Evolutionary conservation across 75 land plant species (phyloP), one percentile per base, ranked within the genome.

Genomic region (Chamaecyparis obtusa): DNA sequence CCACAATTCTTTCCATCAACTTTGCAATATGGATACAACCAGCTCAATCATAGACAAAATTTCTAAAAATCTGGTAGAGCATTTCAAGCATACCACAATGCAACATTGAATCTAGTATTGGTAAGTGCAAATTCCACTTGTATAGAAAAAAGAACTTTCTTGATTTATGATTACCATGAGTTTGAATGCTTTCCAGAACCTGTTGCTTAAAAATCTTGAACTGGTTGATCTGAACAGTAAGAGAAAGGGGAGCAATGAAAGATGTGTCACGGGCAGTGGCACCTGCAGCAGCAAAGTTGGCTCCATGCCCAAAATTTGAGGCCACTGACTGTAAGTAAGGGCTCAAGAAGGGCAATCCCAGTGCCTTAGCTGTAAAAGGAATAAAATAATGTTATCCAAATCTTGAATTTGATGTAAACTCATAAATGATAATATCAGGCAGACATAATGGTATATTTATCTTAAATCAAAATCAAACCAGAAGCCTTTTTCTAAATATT

Each of bases 251-350:
- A 19, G 89, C 88, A 37, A 88, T 88, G 88, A 88, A 88, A 36
- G 21, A 43, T n/a, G 60, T 56, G 14, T 39, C 83, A 5, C 88
- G 60, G 10, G 30, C 85, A 24, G 95, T 91, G 41, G 95, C 90
- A 74, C 95, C 95, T 41, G 93, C 93, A 0, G 92, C 92, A 0
- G 95, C 95, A 80, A 95, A 95, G 76, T 95, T 95, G 24, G 94
- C 96, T 57, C 96, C 94, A 83, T 92, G 93, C 30, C 87, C 76
- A 90, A 88, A 95, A 84, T 91, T 92, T 17, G 96, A 71, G 32
- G 92, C 95, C 33, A 95, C 60, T 1, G 95, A 91, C 37, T 94
- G 74, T 85, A 95, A 76, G 76, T 91, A 93, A 1, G 95, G 90
- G 85, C 84, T 88, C 85, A 93, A 69, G 46, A 88, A 91, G 71